Base-by-base conservation (phyloP, 2,329 filamentous ascomycete genomes). In the Fusarium sacchari region DNA sequence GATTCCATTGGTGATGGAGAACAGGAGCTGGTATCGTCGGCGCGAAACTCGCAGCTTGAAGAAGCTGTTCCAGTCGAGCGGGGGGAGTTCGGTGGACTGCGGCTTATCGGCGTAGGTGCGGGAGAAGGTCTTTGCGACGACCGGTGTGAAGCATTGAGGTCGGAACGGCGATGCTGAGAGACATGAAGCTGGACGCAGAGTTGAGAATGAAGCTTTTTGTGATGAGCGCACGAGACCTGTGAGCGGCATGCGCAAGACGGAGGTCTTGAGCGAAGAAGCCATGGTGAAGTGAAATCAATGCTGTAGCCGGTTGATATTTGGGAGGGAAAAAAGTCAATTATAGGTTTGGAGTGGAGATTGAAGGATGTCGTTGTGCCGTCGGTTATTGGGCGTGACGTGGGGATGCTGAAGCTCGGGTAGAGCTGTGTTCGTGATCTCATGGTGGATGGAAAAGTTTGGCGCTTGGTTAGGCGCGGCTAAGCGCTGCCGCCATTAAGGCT, bases 11-110 rank as follows among this genome's bases (percentile, higher is more conserved):
- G 90, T 81, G 59, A 94, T 86, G 52, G 93, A 96, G 73, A 94
- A 95, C 56, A 88, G 89, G 42, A 97, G 89, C 81, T 96, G 94
- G 85, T 95, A 93, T 78, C 93, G 90, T 69, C 96, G 92, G 63
- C 96, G 93, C 68, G 91, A 93, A 78, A 94, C 93, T 79, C 96
- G 94, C 68, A 98, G 91, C 81, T 91, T 90, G 87, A 98, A 97
- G 87, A 97, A 98, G 59, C 90, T 91, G 85, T 98, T 92, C 96
- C 96, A 98, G 84, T 94, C 90, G 46, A 95, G 89, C 82, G 77
- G 60, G 65, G 74, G 61, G 78, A 72, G 61, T 26, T 69, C 67
- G 34, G 56, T 47, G 57, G 24, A 60, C 50, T 65, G 71, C 17
- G 66, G 59, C 56, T 70, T 67, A 64, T 57, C 60, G 39, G 76